Evolutionary conservation across 2,329 filamentous ascomycete species (phyloP).

Genomic region (Neonectria sp.): DNA sequence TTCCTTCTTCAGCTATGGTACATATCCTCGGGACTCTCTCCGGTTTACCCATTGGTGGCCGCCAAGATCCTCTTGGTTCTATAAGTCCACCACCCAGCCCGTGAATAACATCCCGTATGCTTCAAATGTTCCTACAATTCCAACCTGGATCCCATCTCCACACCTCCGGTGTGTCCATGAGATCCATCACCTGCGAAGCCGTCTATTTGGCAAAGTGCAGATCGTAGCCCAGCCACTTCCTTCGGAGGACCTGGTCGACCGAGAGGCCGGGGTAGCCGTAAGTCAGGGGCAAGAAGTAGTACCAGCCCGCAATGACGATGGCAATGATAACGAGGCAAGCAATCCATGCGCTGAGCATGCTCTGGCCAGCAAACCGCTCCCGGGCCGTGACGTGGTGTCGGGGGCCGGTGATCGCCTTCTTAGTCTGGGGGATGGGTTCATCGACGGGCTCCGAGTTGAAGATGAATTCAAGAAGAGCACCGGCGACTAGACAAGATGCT

Average conservation of each 20-base stretch:
- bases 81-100: slow-evolving; percentile 20
- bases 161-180: slow-evolving; percentile 6
- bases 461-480: slow-evolving; percentile 93
- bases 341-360: slow-evolving; percentile 83
- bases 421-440: slow-evolving; percentile 65
- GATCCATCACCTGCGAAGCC: slow-evolving; percentile 17
- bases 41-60: slow-evolving; percentile 15
- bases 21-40: slow-evolving; percentile 14
- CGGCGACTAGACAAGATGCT: slow-evolving; percentile 90
- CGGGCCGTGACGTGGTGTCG: slow-evolving; percentile 81
- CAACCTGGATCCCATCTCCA: background rate
- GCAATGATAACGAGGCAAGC: slow-evolving; percentile 80
- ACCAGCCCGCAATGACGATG: slow-evolving; percentile 82
- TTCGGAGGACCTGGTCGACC: slow-evolving; percentile 82
- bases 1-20: slow-evolving; percentile 28
- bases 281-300: slow-evolving; percentile 94
- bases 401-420: slow-evolving; percentile 60
- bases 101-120: slow-evolving; percentile 15
- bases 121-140: slow-evolving; percentile 27
- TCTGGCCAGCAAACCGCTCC: slow-evolving; percentile 86
- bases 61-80: slow-evolving; percentile 23
- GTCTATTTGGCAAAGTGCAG: slow-evolving; percentile 97
- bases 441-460: slow-evolving; percentile 88
- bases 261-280: slow-evolving; percentile 93
- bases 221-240: slow-evolving; percentile 98